phyloP scores from a whole-genome alignment of 805 yeast genomes.

The Pichia sporocuriosa region DNA sequence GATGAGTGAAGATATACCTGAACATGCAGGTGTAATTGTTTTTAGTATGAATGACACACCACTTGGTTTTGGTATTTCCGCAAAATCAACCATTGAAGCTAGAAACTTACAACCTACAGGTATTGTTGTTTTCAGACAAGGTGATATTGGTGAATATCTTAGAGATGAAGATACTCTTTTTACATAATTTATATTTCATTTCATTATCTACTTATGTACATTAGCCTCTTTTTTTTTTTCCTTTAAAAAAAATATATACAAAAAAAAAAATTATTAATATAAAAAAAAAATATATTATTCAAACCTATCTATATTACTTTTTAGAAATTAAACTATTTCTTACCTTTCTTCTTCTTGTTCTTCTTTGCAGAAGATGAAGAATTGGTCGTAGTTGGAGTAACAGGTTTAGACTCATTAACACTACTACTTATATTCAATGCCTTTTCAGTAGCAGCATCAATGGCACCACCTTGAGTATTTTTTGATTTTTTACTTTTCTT shows the following conservation, averaged over 20 bases:
- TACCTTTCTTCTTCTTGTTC: conserved; percentile 28
- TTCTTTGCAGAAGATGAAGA: conserved; percentile 15
- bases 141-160: conserved; percentile 94
- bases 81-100: conserved; percentile 85
- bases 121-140: conserved; percentile 92
- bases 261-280: not conserved
- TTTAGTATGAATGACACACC: conserved; percentile 90
- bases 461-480: conserved; percentile 57
- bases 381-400: conserved; percentile 5
- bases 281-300: not conserved
- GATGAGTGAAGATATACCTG: conserved; percentile 96
- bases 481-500: conserved; percentile 56
- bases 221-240: not conserved
- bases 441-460: conserved; percentile 41
- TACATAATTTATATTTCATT: conserved; percentile 39
- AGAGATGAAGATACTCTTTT: conserved; percentile 97
- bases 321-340: conserved; percentile 13
- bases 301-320: too few relatives aligned
- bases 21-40: conserved; percentile 92
- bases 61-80: conserved; percentile 90
- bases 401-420: conserved; percentile 5
- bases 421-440: conserved; percentile 25
- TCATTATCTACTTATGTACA: conserved; percentile 8
- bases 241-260: not conserved
- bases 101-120: conserved; percentile 87